Percentiles rank a stretch among this genome's conserved stretches.
These are phyloP conservation scores for Sphaerulina vaccinii DNA, from an alignment of 2,329 filamentous ascomycete genomes.

Conservation along the genomic window DNA sequence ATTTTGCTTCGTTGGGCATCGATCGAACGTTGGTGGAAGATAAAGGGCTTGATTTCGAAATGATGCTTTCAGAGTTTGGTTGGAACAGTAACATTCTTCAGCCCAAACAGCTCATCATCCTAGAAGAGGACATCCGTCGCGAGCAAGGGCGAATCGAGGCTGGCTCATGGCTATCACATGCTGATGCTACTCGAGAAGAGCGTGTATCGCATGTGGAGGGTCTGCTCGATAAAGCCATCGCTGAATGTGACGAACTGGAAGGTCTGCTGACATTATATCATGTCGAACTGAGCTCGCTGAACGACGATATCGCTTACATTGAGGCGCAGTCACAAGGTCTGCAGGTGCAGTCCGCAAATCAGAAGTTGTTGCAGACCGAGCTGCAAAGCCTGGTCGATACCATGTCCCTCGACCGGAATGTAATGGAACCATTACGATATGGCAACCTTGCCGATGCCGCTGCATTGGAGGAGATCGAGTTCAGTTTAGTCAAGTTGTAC, in stretches of 20 bases:
- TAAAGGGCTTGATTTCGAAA: conserved; percentile 75
- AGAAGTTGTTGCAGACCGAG: conserved; percentile 88
- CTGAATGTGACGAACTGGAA: conserved; percentile 94
- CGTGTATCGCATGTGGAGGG: conserved; percentile 81
- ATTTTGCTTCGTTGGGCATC: conserved; percentile 73
- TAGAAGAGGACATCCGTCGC: conserved; percentile 79
- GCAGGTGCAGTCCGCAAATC: conserved; percentile 95
- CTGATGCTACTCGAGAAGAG: conserved; percentile 77
- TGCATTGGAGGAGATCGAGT: conserved; percentile 76
- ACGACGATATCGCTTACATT: conserved; percentile 94
- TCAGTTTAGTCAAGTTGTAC: conserved; percentile 75
- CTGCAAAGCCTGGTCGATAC: conserved; percentile 85
- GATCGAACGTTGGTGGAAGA: conserved; percentile 74
- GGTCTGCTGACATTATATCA: conserved; percentile 91
- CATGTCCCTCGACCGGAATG: conserved; percentile 76
- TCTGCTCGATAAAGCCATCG: conserved; percentile 84
- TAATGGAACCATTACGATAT: conserved; percentile 70
- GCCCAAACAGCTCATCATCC: conserved; percentile 70
- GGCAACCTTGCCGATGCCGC: conserved; percentile 69
- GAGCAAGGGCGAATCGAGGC: conserved; percentile 89
- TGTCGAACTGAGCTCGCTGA: conserved; percentile 88
- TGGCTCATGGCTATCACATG: conserved; percentile 82
- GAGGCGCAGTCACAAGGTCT: conserved; percentile 96
- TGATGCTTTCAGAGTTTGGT: conserved; percentile 80
- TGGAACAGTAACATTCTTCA: conserved; percentile 80